phyloP scores from a whole-genome alignment of 2,329 filamentous ascomycete species.

The Fusarium sp. region DNA sequence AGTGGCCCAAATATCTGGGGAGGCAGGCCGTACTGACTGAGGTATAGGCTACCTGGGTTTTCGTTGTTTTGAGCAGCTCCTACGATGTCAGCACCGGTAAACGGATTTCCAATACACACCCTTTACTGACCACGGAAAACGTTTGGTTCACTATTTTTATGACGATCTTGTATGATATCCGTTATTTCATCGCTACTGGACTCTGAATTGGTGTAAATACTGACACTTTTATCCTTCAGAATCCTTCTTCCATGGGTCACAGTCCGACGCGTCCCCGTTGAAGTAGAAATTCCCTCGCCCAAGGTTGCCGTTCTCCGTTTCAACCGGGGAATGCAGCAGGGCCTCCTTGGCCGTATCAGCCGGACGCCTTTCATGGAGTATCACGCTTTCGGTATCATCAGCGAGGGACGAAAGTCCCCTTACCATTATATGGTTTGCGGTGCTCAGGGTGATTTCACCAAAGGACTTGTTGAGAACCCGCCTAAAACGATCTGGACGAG shows the following conservation, averaged over 20 bases:
- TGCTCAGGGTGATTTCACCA: slow-evolving; percentile 8
- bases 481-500: slow-evolving; percentile 7
- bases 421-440: slow-evolving; percentile 14
- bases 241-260: background rate
- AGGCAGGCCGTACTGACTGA: background rate
- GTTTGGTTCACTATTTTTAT: slow-evolving; percentile 9
- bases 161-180: background rate
- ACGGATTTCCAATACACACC: background rate
- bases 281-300: slow-evolving; percentile 1
- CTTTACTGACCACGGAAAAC: rapidly evolving
- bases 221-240: rapidly evolving
- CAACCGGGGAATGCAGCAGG: slow-evolving; percentile 3
- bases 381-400: slow-evolving; percentile 11
- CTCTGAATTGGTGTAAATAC: rapidly evolving
- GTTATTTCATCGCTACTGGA: rapidly evolving
- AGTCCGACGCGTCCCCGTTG: background rate
- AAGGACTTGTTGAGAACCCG: background rate
- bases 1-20: rapidly evolving
- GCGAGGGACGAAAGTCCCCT: background rate
- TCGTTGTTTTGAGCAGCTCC: background rate
- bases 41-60: background rate
- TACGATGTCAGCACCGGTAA: background rate
- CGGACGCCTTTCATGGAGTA: slow-evolving; percentile 6
- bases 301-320: slow-evolving; percentile 2
- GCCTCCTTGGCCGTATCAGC: background rate